Evolutionary conservation across 257 asterid genomes (phyloP).

Genomic region (Capsicum pubescens): DNA sequence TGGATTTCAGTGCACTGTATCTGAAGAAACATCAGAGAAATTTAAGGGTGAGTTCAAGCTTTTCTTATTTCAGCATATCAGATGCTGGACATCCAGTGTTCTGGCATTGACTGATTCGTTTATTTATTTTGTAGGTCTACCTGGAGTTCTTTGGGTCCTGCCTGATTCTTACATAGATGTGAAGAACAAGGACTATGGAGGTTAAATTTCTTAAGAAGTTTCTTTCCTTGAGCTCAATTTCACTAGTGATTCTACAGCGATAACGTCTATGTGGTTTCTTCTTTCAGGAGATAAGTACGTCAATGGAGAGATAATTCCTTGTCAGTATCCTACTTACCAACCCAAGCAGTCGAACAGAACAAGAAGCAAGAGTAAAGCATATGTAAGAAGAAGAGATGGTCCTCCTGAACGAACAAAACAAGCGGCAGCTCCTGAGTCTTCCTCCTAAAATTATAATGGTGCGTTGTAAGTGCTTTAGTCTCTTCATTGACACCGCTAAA

Average conservation of each 20-base stretch:
- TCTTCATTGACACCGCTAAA: slow-evolving; percentile 23
- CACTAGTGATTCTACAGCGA: not conserved
- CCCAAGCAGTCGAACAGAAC: slow-evolving; percentile 72
- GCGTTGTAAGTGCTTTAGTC: slow-evolving; percentile 23
- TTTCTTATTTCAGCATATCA: not conserved
- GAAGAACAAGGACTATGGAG: slow-evolving; percentile 99
- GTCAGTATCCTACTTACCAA: slow-evolving; percentile 94
- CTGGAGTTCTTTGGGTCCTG: slow-evolving; percentile 97
- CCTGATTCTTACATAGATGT: slow-evolving; percentile 98
- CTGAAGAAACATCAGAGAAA: slow-evolving; percentile 97
- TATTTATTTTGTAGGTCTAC: slow-evolving; percentile 63
- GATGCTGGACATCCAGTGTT: not conserved
- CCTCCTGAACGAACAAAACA: slow-evolving; percentile 76
- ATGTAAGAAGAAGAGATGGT: slow-evolving; percentile 94
- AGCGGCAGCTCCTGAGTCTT: slow-evolving; percentile 69
- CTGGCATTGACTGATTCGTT: not conserved
- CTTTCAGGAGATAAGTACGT: slow-evolving; percentile 83
- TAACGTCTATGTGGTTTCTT: not conserved
- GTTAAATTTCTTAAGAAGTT: slow-evolving; percentile 38
- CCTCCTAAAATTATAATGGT: slow-evolving; percentile 41
- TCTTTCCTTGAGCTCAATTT: slow-evolving; percentile 17
- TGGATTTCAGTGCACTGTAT: slow-evolving; percentile 96
- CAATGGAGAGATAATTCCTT: slow-evolving; percentile 94
- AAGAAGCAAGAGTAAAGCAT: slow-evolving; percentile 88
- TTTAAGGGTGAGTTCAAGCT: slow-evolving; percentile 72